A percentile compares a stretch with the other conserved stretches of the same genome.
Conservation (phyloP, 1,284 basidiomycete genomes). For the Taiwanofungus camphoratus region DNA sequence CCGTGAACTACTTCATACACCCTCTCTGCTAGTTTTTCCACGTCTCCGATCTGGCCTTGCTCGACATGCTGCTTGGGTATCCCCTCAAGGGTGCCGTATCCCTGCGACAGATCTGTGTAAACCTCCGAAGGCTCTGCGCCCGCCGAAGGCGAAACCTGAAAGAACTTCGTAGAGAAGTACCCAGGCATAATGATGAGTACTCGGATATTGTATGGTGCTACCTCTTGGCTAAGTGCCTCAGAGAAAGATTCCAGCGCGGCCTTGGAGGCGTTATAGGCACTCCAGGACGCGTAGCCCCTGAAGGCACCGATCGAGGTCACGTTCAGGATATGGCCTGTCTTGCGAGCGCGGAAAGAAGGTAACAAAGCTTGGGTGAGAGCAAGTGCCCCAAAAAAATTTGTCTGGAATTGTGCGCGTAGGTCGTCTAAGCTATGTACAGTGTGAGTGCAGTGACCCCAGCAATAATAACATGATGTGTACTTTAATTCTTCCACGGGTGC, state of each 20-base stretch:
- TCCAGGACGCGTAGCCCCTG: conserved; percentile 14
- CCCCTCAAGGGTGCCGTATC: conserved; percentile 12
- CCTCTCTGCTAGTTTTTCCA: conserved; percentile 16
- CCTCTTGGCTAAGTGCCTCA: conserved; percentile 24
- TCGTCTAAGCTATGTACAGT: conserved; percentile 13
- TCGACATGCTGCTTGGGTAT: conserved; percentile 6
- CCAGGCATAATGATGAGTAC: conserved; percentile 25
- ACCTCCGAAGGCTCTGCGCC: conserved; percentile 4
- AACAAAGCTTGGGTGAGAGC: conserved; percentile 28
- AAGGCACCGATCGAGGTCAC: conserved; percentile 20
- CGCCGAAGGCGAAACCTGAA: conserved; percentile 12
- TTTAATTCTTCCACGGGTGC: conserved; percentile 26
- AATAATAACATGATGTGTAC: conserved; percentile 12
- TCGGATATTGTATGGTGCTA: conserved; percentile 24
- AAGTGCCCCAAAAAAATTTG: conserved; percentile 28
- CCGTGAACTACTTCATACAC: conserved; percentile 22
- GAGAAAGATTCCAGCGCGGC: conserved; percentile 27
- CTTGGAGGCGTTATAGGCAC: conserved; percentile 26
- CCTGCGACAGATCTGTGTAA: conserved; percentile 21
- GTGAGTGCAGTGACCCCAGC: not conserved
- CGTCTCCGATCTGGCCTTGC: conserved; percentile 17
- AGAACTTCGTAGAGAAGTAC: conserved; percentile 27
- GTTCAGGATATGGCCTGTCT: conserved; percentile 25
- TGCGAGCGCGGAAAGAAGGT: conserved; percentile 21
- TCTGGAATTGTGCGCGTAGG: conserved; percentile 25